phyloP scores from a whole-genome alignment of 2,329 filamentous ascomycete species.

The Epichloe amarillans region DNA sequence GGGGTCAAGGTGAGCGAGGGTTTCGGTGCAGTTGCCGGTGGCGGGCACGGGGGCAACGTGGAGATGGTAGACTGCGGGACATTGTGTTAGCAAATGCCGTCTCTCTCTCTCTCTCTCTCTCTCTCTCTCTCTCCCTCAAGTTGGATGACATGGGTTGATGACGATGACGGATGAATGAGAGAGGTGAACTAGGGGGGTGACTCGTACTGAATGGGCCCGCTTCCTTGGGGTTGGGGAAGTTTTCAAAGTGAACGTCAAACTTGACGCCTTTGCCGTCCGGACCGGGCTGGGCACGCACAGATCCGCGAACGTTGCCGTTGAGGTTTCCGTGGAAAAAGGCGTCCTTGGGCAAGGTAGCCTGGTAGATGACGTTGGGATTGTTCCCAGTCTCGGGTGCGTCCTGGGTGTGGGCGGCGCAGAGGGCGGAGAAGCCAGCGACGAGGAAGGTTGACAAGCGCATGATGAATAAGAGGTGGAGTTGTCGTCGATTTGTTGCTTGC shows the following conservation, averaged over 20 bases:
- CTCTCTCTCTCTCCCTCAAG: too few relatives aligned
- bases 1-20: slow-evolving; percentile 58
- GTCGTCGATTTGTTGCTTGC: not conserved
- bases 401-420: slow-evolving; percentile 17
- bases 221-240: slow-evolving; percentile 42
- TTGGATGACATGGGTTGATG: too few relatives aligned
- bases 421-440: not conserved
- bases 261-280: slow-evolving; percentile 40
- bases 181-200: slow-evolving; percentile 5
- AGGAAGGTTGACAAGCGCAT: slow-evolving; percentile 1
- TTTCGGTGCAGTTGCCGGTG: slow-evolving; percentile 58
- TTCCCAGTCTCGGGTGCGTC: slow-evolving; percentile 37
- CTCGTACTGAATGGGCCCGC: slow-evolving; percentile 46
- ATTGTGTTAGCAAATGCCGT: not conserved
- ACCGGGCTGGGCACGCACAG: slow-evolving; percentile 31
- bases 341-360: slow-evolving; percentile 40
- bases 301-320: slow-evolving; percentile 31
- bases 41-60: slow-evolving; percentile 50
- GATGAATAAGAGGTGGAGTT: not conserved
- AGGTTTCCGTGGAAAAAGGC: slow-evolving; percentile 40
- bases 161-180: too few relatives aligned
- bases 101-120: not conserved
- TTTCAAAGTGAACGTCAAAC: slow-evolving; percentile 41
- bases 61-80: slow-evolving; percentile 52
- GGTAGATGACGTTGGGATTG: slow-evolving; percentile 44